phyloP scores from a whole-genome alignment of 148 eudicot genomes.

The Rhododendron mucronatum region DNA sequence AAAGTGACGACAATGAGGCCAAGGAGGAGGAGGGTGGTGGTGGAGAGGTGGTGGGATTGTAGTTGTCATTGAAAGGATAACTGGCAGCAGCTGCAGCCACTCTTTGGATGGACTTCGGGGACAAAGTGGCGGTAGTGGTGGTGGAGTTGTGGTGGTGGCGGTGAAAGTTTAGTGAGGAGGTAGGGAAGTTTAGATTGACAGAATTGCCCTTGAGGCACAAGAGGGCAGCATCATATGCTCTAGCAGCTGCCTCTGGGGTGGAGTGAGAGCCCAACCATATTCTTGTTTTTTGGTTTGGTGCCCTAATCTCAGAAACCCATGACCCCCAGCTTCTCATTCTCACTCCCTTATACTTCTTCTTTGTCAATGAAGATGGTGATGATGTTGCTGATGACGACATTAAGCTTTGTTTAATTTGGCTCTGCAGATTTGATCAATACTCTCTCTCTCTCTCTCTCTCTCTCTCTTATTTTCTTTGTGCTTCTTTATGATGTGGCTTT shows the following conservation, averaged over 20 bases:
- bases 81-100: constrained; percentile 67
- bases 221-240: constrained; percentile 92
- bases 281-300: constrained; percentile 80
- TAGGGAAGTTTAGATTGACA: constrained; percentile 73
- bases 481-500: too few relatives aligned
- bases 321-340: constrained; percentile 93
- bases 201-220: constrained; percentile 77
- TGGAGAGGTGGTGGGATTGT: constrained; percentile 7
- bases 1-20: constrained; percentile 17
- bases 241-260: constrained; percentile 83
- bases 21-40: not conserved
- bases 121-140: constrained; percentile 15
- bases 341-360: constrained; percentile 74
- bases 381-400: not conserved
- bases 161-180: not conserved
- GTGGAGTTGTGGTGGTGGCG: not conserved
- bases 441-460: too few relatives aligned
- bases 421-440: not conserved
- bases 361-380: not conserved
- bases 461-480: too few relatives aligned
- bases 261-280: constrained; percentile 92
- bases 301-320: constrained; percentile 83
- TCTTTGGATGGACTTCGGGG: constrained; percentile 71
- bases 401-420: too few relatives aligned
- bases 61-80: not conserved